Base-by-base conservation (phyloP, 1,139 yeast genomes). In the Suhomyces maxii region DNA sequence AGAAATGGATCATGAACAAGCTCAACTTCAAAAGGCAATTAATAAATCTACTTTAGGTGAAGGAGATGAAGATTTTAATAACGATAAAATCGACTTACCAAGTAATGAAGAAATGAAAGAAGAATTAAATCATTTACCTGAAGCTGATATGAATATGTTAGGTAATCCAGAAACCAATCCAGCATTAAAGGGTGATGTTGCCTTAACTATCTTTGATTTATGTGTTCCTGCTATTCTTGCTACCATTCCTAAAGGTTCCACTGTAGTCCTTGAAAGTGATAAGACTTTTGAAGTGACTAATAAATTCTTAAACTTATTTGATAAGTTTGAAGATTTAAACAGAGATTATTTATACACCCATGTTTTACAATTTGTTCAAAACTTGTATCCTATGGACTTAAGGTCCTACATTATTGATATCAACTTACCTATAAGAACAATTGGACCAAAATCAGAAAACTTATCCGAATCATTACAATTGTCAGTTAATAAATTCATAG, bases 151-250 rank as follows among this genome's bases (percentile, higher is more conserved):
- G 76, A 84, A 83, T 54, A 84, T 89, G 79, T 73, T 91, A 53
- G 97, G 97, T 34, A 84, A 84, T 54, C 84, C 87, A 11, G 93
- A 86, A 44, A 82, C 89, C 26, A 91, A 90, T 59, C 97, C 97
- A 8, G 97, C 96, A 0, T 73, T 91, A 55, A 83, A 83, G 57
- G 97, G 98, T 48, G 97, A 90, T 61, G 83, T 91, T 45, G 95
- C 95, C 3, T 73, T 90, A 55, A 82, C 95, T 0, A 80, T 90
- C 23, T 90, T 81, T 60, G 97, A 90, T 63, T 77, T 87, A 38
- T 84, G 87, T 39, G 69, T 86, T 47, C 77, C 80, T 28, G 73
- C 82, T 6, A 60, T 85, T 37, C 56, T 69, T 47, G 68, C 69
- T 41, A 48, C 63, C 37, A 59, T 63, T n/a, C 65, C 69, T 3